Conservation (phyloP, 192 early-diverging fungal genomes). For the Globomyces pollinis-pini region DNA sequence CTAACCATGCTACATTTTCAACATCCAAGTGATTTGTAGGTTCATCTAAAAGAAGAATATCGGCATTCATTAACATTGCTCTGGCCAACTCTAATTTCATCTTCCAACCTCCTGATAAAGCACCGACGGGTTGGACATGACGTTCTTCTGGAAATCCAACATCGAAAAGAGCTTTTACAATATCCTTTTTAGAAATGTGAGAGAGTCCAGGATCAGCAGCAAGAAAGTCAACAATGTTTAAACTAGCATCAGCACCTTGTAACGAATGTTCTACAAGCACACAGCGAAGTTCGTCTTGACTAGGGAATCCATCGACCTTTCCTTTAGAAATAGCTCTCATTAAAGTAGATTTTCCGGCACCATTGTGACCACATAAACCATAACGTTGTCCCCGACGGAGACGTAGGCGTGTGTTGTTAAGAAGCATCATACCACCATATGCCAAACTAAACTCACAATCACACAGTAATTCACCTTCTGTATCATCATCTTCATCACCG, state of each 20-base stretch:
- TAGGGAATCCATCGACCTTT: slow-evolving; percentile 50
- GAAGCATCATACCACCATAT: slow-evolving; percentile 49
- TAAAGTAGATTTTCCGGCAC: slow-evolving; percentile 40
- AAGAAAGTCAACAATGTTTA: slow-evolving; percentile 45
- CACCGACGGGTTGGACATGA: slow-evolving; percentile 26
- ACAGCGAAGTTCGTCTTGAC: slow-evolving; percentile 35
- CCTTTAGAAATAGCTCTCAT: slow-evolving; percentile 53
- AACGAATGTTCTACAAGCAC: slow-evolving; percentile 48
- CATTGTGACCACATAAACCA: slow-evolving; percentile 64
- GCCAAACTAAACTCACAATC: slow-evolving; percentile 47
- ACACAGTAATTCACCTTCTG: slow-evolving; percentile 42
- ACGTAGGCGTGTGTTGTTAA: slow-evolving; percentile 49
- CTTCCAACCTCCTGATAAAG: slow-evolving; percentile 55
- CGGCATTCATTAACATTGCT: slow-evolving; percentile 62
- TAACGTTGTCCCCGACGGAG: slow-evolving; percentile 70
- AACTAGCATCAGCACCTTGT: slow-evolving; percentile 35
- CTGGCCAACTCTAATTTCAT: slow-evolving; percentile 57
- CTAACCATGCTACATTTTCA: slow-evolving; percentile 66
- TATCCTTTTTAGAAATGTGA: neutral
- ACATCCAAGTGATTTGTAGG: slow-evolving; percentile 87
- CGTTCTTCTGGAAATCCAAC: slow-evolving; percentile 44
- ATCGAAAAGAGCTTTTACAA: slow-evolving; percentile 20
- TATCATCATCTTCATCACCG: slow-evolving; percentile 40
- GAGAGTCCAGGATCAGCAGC: slow-evolving; percentile 21
- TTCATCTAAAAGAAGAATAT: slow-evolving; percentile 87